Conservation (phyloP, 1,139 yeast genomes). For the Scheffersomyces quercinus region DNA sequence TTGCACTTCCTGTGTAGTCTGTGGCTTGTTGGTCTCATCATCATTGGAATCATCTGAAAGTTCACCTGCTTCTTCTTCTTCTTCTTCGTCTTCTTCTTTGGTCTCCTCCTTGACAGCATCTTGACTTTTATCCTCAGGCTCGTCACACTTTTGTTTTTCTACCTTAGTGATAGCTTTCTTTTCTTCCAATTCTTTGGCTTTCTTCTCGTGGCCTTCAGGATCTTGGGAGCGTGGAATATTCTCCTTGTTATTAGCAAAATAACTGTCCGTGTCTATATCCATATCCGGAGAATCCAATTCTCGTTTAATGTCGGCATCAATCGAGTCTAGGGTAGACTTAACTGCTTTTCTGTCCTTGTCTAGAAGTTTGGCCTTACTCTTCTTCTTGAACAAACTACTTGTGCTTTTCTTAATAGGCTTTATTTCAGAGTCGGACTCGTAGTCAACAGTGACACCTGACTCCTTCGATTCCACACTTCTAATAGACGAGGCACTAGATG, state of each 20-base stretch:
- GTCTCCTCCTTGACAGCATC: slow-evolving; percentile 4
- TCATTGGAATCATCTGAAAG: slow-evolving; percentile 8
- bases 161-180: slow-evolving; percentile 4
- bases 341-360: slow-evolving; percentile 9
- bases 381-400: slow-evolving; percentile 28
- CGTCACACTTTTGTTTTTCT: slow-evolving; percentile 11
- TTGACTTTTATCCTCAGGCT: slow-evolving; percentile 3
- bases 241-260: not conserved
- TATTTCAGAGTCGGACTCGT: slow-evolving; percentile 30
- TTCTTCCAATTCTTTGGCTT: slow-evolving; percentile 6
- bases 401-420: slow-evolving; percentile 15
- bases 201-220: slow-evolving; percentile 6
- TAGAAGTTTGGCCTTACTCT: slow-evolving; percentile 14
- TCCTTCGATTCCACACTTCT: slow-evolving; percentile 10
- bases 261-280: not conserved
- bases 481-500: not conserved
- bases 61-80: slow-evolving; percentile 5
- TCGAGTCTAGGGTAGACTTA: slow-evolving; percentile 1
- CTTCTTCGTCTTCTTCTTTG: slow-evolving; percentile 5
- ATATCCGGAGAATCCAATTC: not conserved
- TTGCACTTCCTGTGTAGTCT: slow-evolving; percentile 45
- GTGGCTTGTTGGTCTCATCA: slow-evolving; percentile 20
- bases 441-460: slow-evolving; percentile 28
- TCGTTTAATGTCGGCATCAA: not conserved
- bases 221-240: slow-evolving; percentile 8